phyloP scores from a whole-genome alignment of 2,329 filamentous ascomycete species.

The Fusarium subglutinans region DNA sequence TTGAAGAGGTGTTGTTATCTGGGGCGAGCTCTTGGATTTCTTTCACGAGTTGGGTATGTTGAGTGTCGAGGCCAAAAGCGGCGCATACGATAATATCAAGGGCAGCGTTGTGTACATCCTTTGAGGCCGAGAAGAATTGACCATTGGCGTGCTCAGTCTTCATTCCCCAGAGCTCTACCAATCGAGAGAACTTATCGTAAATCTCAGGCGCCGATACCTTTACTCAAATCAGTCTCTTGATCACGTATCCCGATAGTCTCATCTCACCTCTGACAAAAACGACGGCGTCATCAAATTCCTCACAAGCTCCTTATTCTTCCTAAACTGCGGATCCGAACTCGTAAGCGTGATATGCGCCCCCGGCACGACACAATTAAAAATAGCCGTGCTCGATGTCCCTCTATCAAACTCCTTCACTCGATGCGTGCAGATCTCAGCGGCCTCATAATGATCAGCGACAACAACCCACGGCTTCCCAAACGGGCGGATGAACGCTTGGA shows the following conservation, averaged over 20 bases:
- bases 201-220: constrained; percentile 29
- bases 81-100: constrained; percentile 21
- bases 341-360: constrained; percentile 14
- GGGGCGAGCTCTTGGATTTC: constrained; percentile 1
- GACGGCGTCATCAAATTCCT: constrained; percentile 28
- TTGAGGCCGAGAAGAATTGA: constrained; percentile 1
- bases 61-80: constrained; percentile 6
- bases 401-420: constrained; percentile 29
- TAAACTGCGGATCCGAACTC: constrained; percentile 24
- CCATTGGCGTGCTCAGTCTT: constrained; percentile 5
- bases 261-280: constrained; percentile 16
- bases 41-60: constrained; percentile 10
- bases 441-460: constrained; percentile 29
- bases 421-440: constrained; percentile 19
- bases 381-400: neutral
- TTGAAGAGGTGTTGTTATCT: fast-evolving
- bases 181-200: constrained; percentile 19
- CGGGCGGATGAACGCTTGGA: constrained; percentile 22
- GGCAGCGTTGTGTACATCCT: constrained; percentile 21
- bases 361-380: constrained; percentile 18
- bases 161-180: constrained; percentile 14
- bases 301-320: constrained; percentile 32
- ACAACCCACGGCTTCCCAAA: constrained; percentile 24
- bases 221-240: neutral
- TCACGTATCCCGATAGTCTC: fast-evolving